phyloP scores from a whole-genome alignment of 208 protist genomes.

The Leishmania amazonensis region DNA sequence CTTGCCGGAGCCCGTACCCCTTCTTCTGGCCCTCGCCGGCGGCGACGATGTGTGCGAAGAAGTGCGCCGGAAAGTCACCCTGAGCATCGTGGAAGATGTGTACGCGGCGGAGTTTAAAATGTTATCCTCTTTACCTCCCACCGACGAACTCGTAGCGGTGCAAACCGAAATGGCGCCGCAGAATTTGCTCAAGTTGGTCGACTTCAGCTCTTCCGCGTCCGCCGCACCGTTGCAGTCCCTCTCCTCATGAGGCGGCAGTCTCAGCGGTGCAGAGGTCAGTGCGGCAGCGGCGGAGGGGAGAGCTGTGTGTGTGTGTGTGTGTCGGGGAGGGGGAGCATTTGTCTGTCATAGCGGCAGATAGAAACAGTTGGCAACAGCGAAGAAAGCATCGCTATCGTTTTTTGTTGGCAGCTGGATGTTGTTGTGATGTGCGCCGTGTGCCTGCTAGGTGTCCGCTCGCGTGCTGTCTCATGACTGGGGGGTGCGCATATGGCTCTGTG shows the following conservation, averaged over 20 bases:
- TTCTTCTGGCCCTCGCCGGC: constrained; percentile 45
- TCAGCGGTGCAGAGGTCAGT: background rate
- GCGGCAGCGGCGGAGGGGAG: background rate
- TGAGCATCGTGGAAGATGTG: constrained; percentile 36
- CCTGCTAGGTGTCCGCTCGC: background rate
- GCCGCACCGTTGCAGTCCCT: background rate
- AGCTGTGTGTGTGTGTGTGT: background rate
- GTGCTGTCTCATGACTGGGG: background rate
- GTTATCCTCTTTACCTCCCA: constrained; percentile 24
- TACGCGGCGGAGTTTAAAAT: constrained; percentile 40
- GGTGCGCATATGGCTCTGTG: background rate
- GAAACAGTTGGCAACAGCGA: background rate
- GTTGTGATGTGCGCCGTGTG: background rate
- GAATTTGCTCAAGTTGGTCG: constrained; percentile 51
- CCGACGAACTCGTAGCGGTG: constrained; percentile 16
- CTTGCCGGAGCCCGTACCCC: constrained; percentile 50
- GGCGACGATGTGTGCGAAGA: constrained; percentile 24
- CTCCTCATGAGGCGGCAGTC: background rate
- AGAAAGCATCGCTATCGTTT: background rate
- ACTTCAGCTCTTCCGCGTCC: constrained; percentile 13
- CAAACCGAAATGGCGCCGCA: constrained; percentile 49
- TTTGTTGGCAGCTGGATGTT: background rate
- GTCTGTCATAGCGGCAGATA: background rate
- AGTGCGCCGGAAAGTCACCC: constrained; percentile 32
- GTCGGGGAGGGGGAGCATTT: background rate